These are phyloP conservation scores for Rhododendron griersonianum DNA, from an alignment of 148 eudicot genomes.

Conservation along the genomic window DNA sequence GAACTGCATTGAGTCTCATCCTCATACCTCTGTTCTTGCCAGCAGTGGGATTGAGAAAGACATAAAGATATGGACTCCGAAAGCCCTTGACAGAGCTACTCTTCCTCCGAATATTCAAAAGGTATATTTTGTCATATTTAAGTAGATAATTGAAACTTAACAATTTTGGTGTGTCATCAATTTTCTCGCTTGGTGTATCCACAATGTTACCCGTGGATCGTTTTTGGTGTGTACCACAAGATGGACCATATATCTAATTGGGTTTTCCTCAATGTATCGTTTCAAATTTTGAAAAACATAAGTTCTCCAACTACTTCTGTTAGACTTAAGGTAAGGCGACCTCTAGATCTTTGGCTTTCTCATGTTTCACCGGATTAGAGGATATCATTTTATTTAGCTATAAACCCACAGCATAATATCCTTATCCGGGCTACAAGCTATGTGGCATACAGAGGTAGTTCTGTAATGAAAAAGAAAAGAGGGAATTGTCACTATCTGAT, in stretches of 20 bases:
- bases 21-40: constrained; percentile 68
- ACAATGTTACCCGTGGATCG: background rate
- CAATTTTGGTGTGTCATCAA: background rate
- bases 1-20: constrained; percentile 86
- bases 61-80: constrained; percentile 88
- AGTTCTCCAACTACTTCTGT: background rate
- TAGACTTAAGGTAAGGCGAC: background rate
- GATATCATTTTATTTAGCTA: background rate
- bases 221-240: background rate
- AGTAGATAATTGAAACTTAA: background rate
- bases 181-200: background rate
- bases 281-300: too few relatives aligned
- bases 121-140: constrained; percentile 31
- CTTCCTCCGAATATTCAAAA: constrained; percentile 61
- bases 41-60: constrained; percentile 83
- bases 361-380: background rate
- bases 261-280: background rate
- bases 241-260: background rate
- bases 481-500: background rate
- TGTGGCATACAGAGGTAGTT: background rate
- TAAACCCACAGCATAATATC: background rate
- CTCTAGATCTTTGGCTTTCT: background rate
- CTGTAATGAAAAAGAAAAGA: background rate
- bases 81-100: constrained; percentile 57
- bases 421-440: background rate